Evolutionary conservation across 345 rosid genomes (phyloP).

Genomic region (Passiflora organensis): DNA sequence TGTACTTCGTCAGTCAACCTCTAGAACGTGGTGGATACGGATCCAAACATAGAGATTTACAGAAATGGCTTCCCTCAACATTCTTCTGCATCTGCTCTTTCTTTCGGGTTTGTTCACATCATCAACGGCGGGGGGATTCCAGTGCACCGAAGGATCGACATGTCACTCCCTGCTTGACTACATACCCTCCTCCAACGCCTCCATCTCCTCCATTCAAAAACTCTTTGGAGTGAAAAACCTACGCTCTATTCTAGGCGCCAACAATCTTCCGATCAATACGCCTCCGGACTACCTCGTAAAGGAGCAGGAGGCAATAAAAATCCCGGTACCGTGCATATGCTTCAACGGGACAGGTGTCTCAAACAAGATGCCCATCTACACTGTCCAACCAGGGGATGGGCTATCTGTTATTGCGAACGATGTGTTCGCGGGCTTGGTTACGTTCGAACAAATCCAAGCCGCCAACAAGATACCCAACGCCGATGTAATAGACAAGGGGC

Average conservation of each 20-base stretch:
- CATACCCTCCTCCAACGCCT: slow-evolving; percentile 41
- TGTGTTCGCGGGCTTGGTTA: slow-evolving; percentile 29
- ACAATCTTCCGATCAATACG: slow-evolving; percentile 42
- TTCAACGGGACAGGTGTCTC: slow-evolving; percentile 51
- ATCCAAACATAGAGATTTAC: background rate
- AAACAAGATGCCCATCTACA: slow-evolving; percentile 35
- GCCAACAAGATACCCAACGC: slow-evolving; percentile 27
- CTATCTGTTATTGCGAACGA: slow-evolving; percentile 35
- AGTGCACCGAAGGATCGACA: slow-evolving; percentile 25
- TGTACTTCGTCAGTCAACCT: background rate
- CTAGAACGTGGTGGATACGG: background rate
- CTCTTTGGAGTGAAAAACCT: slow-evolving; percentile 44
- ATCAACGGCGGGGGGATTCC: slow-evolving; percentile 31
- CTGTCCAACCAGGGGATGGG: slow-evolving; percentile 32
- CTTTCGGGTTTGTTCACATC: slow-evolving; percentile 2
- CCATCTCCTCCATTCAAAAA: slow-evolving; percentile 33
- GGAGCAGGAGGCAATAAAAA: background rate
- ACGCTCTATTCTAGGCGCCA: slow-evolving; percentile 49
- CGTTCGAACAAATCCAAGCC: slow-evolving; percentile 25
- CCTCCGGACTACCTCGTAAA: slow-evolving; percentile 23
- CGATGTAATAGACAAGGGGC: slow-evolving; percentile 21
- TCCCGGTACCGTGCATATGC: slow-evolving; percentile 66
- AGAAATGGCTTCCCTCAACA: background rate
- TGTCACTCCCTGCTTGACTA: slow-evolving; percentile 54
- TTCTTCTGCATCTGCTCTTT: slow-evolving; percentile 1